These are phyloP conservation scores for Isoetes taiwanensis DNA, from an alignment of 75 land plant genomes.

Conservation along the genomic window DNA sequence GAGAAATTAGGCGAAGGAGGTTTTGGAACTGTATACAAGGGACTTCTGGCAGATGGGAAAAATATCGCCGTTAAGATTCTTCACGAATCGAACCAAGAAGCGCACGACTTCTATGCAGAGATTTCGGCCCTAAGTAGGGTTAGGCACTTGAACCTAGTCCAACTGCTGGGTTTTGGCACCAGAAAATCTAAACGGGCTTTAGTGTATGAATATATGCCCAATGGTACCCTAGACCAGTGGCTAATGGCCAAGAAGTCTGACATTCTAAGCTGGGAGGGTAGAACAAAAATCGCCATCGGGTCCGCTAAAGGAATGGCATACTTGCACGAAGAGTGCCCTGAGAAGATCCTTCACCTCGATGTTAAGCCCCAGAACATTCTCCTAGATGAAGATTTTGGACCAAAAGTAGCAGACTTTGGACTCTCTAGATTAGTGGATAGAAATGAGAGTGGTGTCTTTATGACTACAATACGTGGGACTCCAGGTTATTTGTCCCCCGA, in stretches of 20 bases:
- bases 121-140: conserved; percentile 18
- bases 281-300: neutral
- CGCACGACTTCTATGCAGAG: conserved; percentile 28
- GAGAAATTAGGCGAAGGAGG: conserved; percentile 32
- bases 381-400: conserved; percentile 40
- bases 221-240: conserved; percentile 31
- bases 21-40: conserved; percentile 37
- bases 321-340: neutral
- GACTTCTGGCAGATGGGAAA: conserved; percentile 15
- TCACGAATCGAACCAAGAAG: conserved; percentile 15
- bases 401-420: conserved; percentile 75
- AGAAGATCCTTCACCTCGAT: neutral
- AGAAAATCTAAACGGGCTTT: conserved; percentile 16
- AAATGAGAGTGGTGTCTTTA: too few species aligned
- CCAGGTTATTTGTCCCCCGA: too few species aligned
- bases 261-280: neutral
- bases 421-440: conserved; percentile 35
- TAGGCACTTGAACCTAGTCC: conserved; percentile 30
- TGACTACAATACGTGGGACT: too few species aligned
- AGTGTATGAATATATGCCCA: conserved; percentile 39
- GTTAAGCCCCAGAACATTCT: conserved; percentile 25
- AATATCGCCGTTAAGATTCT: conserved; percentile 34
- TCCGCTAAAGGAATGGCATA: neutral
- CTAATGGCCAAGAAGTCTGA: too few species aligned
- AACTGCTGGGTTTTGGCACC: conserved; percentile 29